Conservation (phyloP, 306 rosid species). For the Quercus rubra region DNA sequence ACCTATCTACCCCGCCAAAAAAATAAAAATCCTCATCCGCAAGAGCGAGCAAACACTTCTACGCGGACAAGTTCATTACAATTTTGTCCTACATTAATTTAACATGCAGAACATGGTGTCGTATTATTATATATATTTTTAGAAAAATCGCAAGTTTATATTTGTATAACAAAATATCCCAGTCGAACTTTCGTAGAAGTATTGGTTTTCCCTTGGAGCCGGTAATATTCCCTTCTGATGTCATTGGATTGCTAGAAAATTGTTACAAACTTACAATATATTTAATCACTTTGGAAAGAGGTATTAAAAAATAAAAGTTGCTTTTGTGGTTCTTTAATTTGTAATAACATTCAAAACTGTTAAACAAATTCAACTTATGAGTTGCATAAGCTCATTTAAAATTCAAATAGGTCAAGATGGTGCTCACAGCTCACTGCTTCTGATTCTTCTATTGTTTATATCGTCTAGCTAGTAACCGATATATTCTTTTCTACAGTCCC, state of each 20-base stretch:
- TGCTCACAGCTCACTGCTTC: not conserved
- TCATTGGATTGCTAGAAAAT: not conserved
- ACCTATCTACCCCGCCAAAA: too few species aligned
- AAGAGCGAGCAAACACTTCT: too few species aligned
- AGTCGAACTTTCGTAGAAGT: too few species aligned
- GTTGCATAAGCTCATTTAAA: not conserved
- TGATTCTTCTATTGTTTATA: not conserved
- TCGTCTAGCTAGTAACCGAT: not conserved
- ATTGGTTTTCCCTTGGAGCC: not conserved
- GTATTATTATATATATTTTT: too few species aligned
- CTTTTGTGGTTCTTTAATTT: not conserved
- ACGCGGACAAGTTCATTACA: too few species aligned
- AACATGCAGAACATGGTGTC: too few species aligned
- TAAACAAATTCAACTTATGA: not conserved
- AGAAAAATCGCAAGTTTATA: too few species aligned
- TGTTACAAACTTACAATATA: too few species aligned
- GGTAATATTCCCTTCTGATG: not conserved
- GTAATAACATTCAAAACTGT: not conserved
- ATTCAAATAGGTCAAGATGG: not conserved
- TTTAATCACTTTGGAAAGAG: not conserved
- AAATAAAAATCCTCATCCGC: too few species aligned
- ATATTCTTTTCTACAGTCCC: constrained; percentile 14
- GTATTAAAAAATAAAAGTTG: too few species aligned
- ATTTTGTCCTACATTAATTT: too few species aligned
- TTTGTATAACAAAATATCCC: too few species aligned